These are phyloP conservation scores for Boletus barrowsii DNA, from an alignment of 768 basidiomycete species.

Conservation along the genomic window DNA sequence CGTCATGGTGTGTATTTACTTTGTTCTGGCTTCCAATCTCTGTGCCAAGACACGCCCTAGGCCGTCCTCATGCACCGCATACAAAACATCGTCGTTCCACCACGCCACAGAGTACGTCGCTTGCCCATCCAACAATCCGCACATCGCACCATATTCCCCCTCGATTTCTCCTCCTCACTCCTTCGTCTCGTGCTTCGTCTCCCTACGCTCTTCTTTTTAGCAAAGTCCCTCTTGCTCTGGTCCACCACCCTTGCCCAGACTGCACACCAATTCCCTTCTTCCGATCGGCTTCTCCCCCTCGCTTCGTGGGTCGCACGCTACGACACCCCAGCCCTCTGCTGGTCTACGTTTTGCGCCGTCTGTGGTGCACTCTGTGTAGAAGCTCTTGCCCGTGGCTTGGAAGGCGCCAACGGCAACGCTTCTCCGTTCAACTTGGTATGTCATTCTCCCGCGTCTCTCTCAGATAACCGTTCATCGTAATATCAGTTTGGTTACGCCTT, in stretches of 20 bases:
- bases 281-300: conserved; percentile 34
- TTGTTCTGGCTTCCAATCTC: not conserved
- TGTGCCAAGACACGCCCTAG: conserved; percentile 32
- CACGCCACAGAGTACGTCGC: conserved; percentile 34
- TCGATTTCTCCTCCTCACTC: conserved; percentile 58
- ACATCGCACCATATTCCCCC: conserved; percentile 50
- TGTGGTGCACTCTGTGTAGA: conserved; percentile 65
- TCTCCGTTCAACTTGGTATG: conserved; percentile 73
- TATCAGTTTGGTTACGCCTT: conserved; percentile 73
- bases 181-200: conserved; percentile 59
- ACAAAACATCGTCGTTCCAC: conserved; percentile 74
- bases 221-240: conserved; percentile 58
- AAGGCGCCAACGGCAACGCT: conserved; percentile 54
- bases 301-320: conserved; percentile 44
- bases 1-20: conserved; percentile 47
- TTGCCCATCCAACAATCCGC: conserved; percentile 20
- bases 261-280: conserved; percentile 39
- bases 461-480: not conserved
- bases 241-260: conserved; percentile 56
- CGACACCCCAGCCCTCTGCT: conserved; percentile 65
- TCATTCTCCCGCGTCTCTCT: conserved; percentile 11
- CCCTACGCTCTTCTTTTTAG: conserved; percentile 62
- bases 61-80: conserved; percentile 71
- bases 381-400: conserved; percentile 63
- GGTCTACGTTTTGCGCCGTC: conserved; percentile 68